Percentiles rank a stretch among this genome's conserved stretches.
Evolutionary conservation across 1,284 basidiomycete genomes (phyloP).

Genomic region (Leccinum subrobustum): DNA sequence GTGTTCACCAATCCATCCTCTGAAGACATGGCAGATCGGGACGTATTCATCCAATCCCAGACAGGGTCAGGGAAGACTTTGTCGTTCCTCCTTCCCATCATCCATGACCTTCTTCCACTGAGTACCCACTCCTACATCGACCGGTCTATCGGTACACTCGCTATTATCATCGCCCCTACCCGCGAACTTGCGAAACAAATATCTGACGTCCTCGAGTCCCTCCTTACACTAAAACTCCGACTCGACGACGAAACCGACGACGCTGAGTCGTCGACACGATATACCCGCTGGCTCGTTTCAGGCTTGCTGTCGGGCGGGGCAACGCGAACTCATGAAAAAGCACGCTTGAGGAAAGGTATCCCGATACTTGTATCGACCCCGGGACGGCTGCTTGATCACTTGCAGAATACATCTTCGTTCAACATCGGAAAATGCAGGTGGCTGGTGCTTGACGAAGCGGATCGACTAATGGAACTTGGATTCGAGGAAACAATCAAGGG

Average conservation of each 20-base stretch:
- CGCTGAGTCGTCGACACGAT: slow-evolving; percentile 46
- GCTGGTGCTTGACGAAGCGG: slow-evolving; percentile 97
- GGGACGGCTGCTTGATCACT: slow-evolving; percentile 90
- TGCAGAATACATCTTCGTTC: slow-evolving; percentile 92
- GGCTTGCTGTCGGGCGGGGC: slow-evolving; percentile 85
- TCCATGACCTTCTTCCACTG: slow-evolving; percentile 91
- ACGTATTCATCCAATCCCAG: slow-evolving; percentile 95
- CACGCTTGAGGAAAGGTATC: slow-evolving; percentile 66
- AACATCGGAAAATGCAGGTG: slow-evolving; percentile 93
- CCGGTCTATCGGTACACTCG: slow-evolving; percentile 86
- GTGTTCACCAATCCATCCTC: slow-evolving; percentile 56
- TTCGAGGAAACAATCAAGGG: slow-evolving; percentile 91
- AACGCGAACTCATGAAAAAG: slow-evolving; percentile 71
- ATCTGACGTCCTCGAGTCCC: slow-evolving; percentile 87
- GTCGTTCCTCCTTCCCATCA: slow-evolving; percentile 91
- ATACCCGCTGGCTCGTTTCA: slow-evolving; percentile 93
- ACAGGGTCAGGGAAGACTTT: slow-evolving; percentile 98
- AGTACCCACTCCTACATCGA: slow-evolving; percentile 88
- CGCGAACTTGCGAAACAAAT: slow-evolving; percentile 96
- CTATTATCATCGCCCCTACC: slow-evolving; percentile 93
- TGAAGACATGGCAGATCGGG: slow-evolving; percentile 49
- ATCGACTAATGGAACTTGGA: slow-evolving; percentile 95
- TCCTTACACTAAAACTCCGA: slow-evolving; percentile 79
- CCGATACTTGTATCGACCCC: slow-evolving; percentile 93
- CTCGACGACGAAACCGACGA: slow-evolving; percentile 53